Evolutionary conservation across 768 basidiomycete genomes (phyloP).

Genomic region (Kwoniella dendrophila): DNA sequence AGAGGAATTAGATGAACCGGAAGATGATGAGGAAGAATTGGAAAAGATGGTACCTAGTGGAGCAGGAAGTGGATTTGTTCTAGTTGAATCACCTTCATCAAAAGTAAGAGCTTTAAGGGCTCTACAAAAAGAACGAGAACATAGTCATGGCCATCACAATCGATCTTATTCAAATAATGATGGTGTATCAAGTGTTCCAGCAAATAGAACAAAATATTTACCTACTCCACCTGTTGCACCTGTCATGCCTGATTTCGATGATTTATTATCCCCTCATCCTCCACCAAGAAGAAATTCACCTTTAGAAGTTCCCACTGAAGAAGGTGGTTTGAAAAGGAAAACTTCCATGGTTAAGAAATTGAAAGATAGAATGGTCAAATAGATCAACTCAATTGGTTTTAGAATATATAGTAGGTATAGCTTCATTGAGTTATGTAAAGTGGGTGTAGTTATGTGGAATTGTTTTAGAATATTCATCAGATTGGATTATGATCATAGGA

Average conservation of each 20-base stretch:
- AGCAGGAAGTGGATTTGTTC: conserved; percentile 25
- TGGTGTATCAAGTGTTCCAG: conserved; percentile 19
- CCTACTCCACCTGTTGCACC: conserved; percentile 51
- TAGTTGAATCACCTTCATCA: conserved; percentile 35
- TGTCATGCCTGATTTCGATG: conserved; percentile 53
- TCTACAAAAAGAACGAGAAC: conserved; percentile 22
- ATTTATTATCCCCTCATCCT: conserved; percentile 26
- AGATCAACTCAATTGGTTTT: too few species aligned
- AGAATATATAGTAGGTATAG: too few species aligned
- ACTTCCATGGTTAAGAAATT: conserved; percentile 54
- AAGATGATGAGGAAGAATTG: conserved; percentile 6
- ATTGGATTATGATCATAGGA: too few species aligned
- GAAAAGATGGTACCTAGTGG: conserved; percentile 8
- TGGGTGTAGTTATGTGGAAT: too few species aligned
- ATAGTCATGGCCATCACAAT: conserved; percentile 1
- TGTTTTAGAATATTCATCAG: too few species aligned
- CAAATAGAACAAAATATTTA: conserved; percentile 36
- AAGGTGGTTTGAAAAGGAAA: conserved; percentile 46
- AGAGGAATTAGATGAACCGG: conserved; percentile 8
- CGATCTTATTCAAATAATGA: neutral
- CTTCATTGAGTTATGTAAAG: too few species aligned
- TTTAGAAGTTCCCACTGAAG: conserved; percentile 11
- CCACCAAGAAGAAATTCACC: conserved; percentile 9
- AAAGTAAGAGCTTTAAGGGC: conserved; percentile 29
- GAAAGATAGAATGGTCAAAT: conserved; percentile 49